phyloP scores from a whole-genome alignment of 768 basidiomycete species.

The Suillus alpinus region DNA sequence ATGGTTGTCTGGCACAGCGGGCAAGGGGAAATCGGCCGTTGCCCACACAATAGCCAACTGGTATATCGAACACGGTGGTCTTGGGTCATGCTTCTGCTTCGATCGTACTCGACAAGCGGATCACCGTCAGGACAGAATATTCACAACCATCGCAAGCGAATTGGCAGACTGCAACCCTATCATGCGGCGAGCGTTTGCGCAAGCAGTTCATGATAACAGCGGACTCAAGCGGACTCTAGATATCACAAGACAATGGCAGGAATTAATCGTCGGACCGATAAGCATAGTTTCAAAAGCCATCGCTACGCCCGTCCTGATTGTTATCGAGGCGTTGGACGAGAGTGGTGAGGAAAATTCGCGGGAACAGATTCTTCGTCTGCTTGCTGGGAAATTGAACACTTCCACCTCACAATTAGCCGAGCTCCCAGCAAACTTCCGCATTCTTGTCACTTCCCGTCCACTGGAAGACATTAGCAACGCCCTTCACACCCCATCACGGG shows the following conservation, averaged over 20 bases:
- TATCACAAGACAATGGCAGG: slow-evolving; percentile 11
- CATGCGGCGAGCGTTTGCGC: background rate
- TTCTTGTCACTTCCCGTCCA: slow-evolving; percentile 16
- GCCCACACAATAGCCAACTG: slow-evolving; percentile 14
- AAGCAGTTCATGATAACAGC: background rate
- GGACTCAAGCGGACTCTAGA: background rate
- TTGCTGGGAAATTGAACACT: background rate
- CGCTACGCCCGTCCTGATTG: slow-evolving; percentile 19
- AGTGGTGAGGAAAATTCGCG: slow-evolving; percentile 8
- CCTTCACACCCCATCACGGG: slow-evolving; percentile 7
- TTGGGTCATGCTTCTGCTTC: slow-evolving; percentile 16
- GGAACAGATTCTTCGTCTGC: slow-evolving; percentile 12
- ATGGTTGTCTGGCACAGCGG: slow-evolving; percentile 11
- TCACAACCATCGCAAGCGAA: background rate
- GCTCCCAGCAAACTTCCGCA: slow-evolving; percentile 10
- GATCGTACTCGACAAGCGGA: slow-evolving; percentile 4
- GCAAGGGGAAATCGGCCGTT: slow-evolving; percentile 18
- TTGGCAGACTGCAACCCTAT: background rate
- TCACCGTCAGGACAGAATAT: background rate
- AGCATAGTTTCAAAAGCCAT: background rate
- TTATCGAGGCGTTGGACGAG: slow-evolving; percentile 25
- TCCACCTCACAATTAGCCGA: background rate
- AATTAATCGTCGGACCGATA: slow-evolving; percentile 15
- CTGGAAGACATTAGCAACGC: slow-evolving; percentile 4
- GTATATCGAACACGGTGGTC: slow-evolving; percentile 6